Base-by-base conservation (phyloP, 345 rosid species). In the Populus ilicifolia region DNA sequence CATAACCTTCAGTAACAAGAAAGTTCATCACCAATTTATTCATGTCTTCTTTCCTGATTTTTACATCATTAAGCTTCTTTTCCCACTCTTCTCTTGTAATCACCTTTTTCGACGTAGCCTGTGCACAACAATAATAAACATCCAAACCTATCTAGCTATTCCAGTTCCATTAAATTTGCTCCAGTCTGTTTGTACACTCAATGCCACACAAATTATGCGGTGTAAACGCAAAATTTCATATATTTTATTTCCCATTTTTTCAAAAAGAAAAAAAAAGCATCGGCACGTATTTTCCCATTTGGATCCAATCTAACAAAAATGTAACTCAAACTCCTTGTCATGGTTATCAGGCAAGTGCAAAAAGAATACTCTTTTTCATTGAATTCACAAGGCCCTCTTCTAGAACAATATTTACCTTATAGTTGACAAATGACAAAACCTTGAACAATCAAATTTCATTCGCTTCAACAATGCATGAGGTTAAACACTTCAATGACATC, bases 1-100 rank as follows among this genome's bases (percentile, higher is more conserved):
- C 98, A 80, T 85, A 96, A 69, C 99, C 98, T 83, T 96, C 99
- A 13, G 97, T 94, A 56, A 94, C 98, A 74, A 96, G 93, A 80
- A 92, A 96, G 85, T 96, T 96, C 99, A 96, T 96, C 74, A 96
- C 98, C 82, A 96, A 83, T 79, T 87, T 94, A 80, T 91, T 94
- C 98, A 94, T 92, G 76, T 96, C 99, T 81, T 92, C 97, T 89
- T 96, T 96, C 85, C 92, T 89, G 73, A 90, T 89, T 85, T 86
- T 90, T 12, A 94, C 93, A 75, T 91, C 94, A 78, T 89, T 92
- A 25, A 96, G 92, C 84, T 88, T 96, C 91, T 87, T 96, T 70
- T 94, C 97, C 99, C 99, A 94, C 61, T 92, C 99, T 43, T 88
- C 97, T 81, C 90, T 85, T 20, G 93, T 88, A 7, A 90, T 86